Evolutionary conservation across 129 eudicot species (phyloP).

Genomic region (Deinandra increscens): DNA sequence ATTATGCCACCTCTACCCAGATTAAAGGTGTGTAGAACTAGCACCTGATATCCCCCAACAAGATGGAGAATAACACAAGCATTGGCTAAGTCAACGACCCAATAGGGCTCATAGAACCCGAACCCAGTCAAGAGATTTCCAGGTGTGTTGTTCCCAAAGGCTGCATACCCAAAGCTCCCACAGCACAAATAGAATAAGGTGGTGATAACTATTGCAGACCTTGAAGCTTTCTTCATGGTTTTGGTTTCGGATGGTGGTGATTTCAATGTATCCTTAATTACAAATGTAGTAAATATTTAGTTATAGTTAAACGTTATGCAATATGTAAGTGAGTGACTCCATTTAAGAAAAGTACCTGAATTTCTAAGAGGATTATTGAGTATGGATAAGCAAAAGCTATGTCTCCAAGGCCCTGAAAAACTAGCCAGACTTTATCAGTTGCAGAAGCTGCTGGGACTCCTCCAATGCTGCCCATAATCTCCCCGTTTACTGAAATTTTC

Average conservation of each 20-base stretch:
- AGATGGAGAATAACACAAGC: conserved; percentile 53
- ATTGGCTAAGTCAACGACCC: conserved; percentile 67
- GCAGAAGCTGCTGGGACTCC: conserved; percentile 42
- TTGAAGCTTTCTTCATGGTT: conserved; percentile 64
- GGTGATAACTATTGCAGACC: conserved; percentile 41
- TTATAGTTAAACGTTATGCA: conserved; percentile 1
- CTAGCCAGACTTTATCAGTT: conserved; percentile 51
- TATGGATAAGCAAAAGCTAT: conserved; percentile 80
- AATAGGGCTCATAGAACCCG: conserved; percentile 64
- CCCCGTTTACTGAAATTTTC: conserved; percentile 45
- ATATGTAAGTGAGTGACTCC: conserved; percentile 10
- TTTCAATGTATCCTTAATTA: conserved; percentile 53
- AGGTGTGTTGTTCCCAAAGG: conserved; percentile 56
- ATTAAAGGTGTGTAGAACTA: not conserved
- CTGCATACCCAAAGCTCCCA: conserved; percentile 72
- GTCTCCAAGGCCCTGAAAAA: conserved; percentile 71
- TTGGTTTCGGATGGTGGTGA: conserved; percentile 51
- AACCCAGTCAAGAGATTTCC: conserved; percentile 67
- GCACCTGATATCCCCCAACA: conserved; percentile 56
- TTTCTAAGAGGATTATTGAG: conserved; percentile 54
- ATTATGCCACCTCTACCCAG: not conserved
- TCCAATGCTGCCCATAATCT: conserved; percentile 53
- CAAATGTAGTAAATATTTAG: conserved; percentile 8
- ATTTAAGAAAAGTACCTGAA: conserved; percentile 45
- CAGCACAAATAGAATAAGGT: conserved; percentile 54